These are phyloP conservation scores for Ogataea saltuana DNA, from an alignment of 805 yeast genomes.

Conservation along the genomic window DNA sequence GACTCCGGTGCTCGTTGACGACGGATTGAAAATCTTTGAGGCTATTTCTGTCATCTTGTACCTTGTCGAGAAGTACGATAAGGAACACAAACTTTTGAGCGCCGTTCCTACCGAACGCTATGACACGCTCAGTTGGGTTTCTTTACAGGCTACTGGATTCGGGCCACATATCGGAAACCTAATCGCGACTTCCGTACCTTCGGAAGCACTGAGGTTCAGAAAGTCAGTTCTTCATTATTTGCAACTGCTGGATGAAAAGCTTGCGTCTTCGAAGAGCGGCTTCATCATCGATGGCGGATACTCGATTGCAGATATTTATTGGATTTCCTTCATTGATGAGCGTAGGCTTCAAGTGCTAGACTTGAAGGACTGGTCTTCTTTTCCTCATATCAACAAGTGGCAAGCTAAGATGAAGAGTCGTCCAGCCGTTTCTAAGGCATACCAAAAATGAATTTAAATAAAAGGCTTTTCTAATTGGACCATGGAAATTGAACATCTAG, in stretches of 20 bases:
- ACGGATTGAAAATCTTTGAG: slow-evolving; percentile 1
- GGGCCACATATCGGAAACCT: slow-evolving; percentile 2
- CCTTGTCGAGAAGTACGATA: slow-evolving; percentile 7
- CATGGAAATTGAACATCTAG: too few relatives aligned
- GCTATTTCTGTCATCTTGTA: slow-evolving; percentile 3
- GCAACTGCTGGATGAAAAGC: slow-evolving; percentile 2
- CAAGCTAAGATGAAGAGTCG: slow-evolving; percentile 1
- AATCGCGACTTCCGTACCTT: not conserved
- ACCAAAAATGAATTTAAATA: not conserved
- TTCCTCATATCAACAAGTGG: slow-evolving; percentile 5
- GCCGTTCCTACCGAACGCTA: not conserved
- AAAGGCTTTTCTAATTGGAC: too few relatives aligned
- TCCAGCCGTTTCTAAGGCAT: slow-evolving; percentile 6
- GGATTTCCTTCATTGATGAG: slow-evolving; percentile 5
- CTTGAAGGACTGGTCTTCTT: slow-evolving; percentile 1
- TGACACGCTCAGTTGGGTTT: slow-evolving; percentile 3
- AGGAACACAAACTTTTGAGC: slow-evolving; percentile 3
- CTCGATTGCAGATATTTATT: slow-evolving; percentile 7
- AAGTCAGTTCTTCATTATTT: not conserved
- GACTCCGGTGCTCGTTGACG: slow-evolving; percentile 4
- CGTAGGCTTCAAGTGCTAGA: slow-evolving; percentile 3
- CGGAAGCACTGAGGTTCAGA: not conserved
- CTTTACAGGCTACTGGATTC: slow-evolving; percentile 1
- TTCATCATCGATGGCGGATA: slow-evolving; percentile 5
- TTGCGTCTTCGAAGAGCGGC: slow-evolving; percentile 3